Evolutionary conservation across 2,329 filamentous ascomycete species (phyloP), one percentile per base, ranked within the genome.

Genomic region (Colletotrichum destructivum): DNA sequence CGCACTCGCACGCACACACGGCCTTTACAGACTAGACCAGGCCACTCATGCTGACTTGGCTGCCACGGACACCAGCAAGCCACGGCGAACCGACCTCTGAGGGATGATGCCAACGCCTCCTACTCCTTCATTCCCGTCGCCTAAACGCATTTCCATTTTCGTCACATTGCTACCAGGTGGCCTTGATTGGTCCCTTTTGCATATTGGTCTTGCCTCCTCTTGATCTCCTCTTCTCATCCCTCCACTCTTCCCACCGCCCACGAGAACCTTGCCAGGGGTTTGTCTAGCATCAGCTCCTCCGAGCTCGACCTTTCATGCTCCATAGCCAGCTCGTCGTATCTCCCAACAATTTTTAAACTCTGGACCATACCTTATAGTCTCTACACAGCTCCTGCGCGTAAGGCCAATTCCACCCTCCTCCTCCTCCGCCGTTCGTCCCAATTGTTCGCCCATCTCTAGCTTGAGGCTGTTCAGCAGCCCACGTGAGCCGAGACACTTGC

Each of bases 1-100:
- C 35, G 35, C 35, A 38, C 35, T 38, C 35, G 35, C 23, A 44
- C 38, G n/a, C 56, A 44, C 56, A 31, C 40, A 44, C 56, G 38
- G 23, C 21, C 21, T 42, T 11, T 31, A 26, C 7, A 59, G 55
- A 15, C 55, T n/a, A 57, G 55, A 15, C 55, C 55, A 52, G 35
- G 54, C 61, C 47, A 44, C 21, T 63, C 35, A 35, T 44, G 61
- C 61, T 63, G 31, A 15, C 61, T 38, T 57, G 51, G 38, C 65
- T 63, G 65, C 26, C 52, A 62, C 59, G 44, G 52, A 69, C 40
- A 49, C 59, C 38, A 46, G 38, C 23, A 59, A 71, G 65, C 52
- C 52, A 57, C 59, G n/a, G 65, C 69, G 69, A 71, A 69, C 59
- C 55, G 65, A 49, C 59, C 69, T 71, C 63, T 67, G 26, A 55